Percentiles rank a stretch among this genome's conserved stretches.
Evolutionary conservation across 2,329 filamentous ascomycete genomes (phyloP).

Genomic region (Scedosporium minutisporum): DNA sequence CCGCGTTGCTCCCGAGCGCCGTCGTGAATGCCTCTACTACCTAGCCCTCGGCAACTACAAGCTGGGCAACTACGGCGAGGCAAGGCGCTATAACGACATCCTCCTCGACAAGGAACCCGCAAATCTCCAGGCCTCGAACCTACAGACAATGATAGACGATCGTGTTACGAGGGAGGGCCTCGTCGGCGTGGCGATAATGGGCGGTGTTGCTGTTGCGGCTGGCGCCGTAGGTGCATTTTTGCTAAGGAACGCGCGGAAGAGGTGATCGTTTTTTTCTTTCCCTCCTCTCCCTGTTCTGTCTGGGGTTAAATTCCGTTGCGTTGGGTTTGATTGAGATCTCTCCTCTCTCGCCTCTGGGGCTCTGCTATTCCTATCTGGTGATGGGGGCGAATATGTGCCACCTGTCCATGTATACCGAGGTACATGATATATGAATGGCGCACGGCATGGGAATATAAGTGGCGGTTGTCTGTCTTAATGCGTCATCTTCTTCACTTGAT

Average conservation of each 20-base stretch:
- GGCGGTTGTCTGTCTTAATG: neutral
- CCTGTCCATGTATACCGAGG: neutral
- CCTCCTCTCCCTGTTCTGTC: neutral
- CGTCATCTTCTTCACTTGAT: neutral
- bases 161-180: slow-evolving; percentile 92
- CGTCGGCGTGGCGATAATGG: slow-evolving; percentile 89
- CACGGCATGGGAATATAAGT: neutral
- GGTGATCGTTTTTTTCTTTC: slow-evolving; percentile 19
- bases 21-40: slow-evolving; percentile 97
- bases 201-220: slow-evolving; percentile 82
- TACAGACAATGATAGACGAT: slow-evolving; percentile 85
- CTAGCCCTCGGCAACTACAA: slow-evolving; percentile 96
- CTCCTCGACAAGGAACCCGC: slow-evolving; percentile 82
- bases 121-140: slow-evolving; percentile 81
- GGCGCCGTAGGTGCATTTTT: slow-evolving; percentile 87
- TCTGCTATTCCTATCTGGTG: neutral
- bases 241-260: slow-evolving; percentile 62
- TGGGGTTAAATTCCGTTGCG: neutral
- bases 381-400: no score
- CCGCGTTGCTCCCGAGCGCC: slow-evolving; percentile 80
- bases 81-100: slow-evolving; percentile 86
- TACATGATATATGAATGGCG: neutral
- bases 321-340: neutral
- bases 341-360: neutral
- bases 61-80: slow-evolving; percentile 93